Base-by-base conservation (phyloP, 2,329 filamentous ascomycete species). In the Xylaria digitata region DNA sequence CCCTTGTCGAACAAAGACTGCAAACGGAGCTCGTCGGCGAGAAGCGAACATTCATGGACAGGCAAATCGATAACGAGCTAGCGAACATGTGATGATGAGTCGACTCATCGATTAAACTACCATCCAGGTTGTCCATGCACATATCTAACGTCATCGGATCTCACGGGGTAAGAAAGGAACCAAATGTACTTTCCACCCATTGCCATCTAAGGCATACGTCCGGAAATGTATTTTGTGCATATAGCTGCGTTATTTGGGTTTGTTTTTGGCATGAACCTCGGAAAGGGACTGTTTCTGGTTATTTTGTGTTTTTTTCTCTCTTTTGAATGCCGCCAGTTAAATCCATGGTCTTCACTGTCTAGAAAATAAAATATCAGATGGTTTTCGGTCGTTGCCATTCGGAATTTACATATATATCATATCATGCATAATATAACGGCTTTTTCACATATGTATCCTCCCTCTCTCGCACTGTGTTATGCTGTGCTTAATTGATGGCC, bases 11-110 rank as follows among this genome's bases (percentile, higher is more conserved):
- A 82, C 94, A 97, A 83, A 88, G 94, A 75, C 82, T 99, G 69
- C 95, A 97, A 82, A 95, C 92, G 4, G 94, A 97, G 78, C 85
- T 98, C 65, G 85, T 87, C 0, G 94, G 94, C 23, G 94, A 97
- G 80, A 90, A 93, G 79, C 89, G 92, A 78, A 89, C 90, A 17
- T 98, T 97, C 82, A 89, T 98, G 83, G 95, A 97, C 81, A 87
- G 90, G 73, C 92, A 94, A 82, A 98, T 99, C 80, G 96, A 99
- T 81, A 87, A 88, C 63, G 94, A 98, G 83, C 83, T 99, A 77
- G 94, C 94, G 70, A 96, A 91, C 80, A 97, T 98, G 94, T 97
- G 86, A 82, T 53, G 19, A 40, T 40, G 37, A 40, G 37, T 19
- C 54, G 11, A 4, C 43, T 63, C 52, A 42, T 65, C 32, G 1